These are phyloP conservation scores for Globisporangium radiosum DNA, from an alignment of 352 stramenopile species.

Conservation along the genomic window DNA sequence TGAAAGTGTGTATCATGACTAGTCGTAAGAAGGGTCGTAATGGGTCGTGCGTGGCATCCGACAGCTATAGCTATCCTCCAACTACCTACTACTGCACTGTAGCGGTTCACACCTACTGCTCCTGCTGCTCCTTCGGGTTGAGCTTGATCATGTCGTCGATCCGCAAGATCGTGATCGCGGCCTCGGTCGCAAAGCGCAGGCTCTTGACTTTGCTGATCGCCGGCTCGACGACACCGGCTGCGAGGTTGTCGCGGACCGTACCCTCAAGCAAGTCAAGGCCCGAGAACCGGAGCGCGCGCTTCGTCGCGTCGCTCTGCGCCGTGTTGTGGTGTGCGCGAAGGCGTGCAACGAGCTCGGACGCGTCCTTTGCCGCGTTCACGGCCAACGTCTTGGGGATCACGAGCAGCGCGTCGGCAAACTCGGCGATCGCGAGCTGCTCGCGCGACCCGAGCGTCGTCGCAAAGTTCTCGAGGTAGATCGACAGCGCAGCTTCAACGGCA, in stretches of 20 bases:
- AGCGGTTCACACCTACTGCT: constrained; percentile 40
- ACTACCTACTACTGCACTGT: no score
- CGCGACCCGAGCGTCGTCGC: constrained; percentile 94
- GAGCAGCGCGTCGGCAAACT: constrained; percentile 92
- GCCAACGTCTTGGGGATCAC: constrained; percentile 94
- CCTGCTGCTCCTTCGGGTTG: constrained; percentile 82
- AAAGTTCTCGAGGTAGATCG: constrained; percentile 98
- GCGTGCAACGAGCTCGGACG: constrained; percentile 97
- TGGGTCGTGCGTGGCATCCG: no score
- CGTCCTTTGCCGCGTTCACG: constrained; percentile 99
- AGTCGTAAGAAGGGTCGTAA: no score
- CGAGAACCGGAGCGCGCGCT: constrained; percentile 80
- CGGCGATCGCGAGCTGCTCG: constrained; percentile 98
- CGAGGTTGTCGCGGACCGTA: constrained; percentile 94
- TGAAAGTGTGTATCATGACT: no score
- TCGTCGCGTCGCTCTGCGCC: constrained; percentile 81
- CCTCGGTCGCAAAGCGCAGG: constrained; percentile 98
- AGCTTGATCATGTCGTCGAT: constrained; percentile 99
- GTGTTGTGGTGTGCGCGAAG: constrained; percentile 96
- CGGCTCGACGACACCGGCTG: constrained; percentile 97
- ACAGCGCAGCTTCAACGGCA: constrained; percentile 96
- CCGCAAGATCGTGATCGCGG: constrained; percentile 98
- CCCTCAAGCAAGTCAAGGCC: constrained; percentile 97
- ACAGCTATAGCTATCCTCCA: no score
- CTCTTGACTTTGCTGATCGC: constrained; percentile 99